These are phyloP conservation scores for Nemania diffusa DNA, from an alignment of 2,329 filamentous ascomycete species.

Conservation along the genomic window DNA sequence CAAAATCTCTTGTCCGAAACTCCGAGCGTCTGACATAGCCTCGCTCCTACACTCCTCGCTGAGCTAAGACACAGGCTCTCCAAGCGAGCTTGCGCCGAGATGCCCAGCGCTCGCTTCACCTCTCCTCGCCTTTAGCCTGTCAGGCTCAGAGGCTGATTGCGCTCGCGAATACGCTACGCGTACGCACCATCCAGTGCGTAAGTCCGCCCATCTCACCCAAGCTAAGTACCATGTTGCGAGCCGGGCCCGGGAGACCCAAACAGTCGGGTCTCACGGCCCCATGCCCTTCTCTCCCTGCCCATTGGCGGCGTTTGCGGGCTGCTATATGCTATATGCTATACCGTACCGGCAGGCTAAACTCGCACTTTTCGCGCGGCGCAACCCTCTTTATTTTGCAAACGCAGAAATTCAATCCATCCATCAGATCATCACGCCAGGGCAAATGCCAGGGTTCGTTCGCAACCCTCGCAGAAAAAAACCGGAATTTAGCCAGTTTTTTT, in stretches of 20 bases:
- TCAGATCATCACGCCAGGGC: neutral
- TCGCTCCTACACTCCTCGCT: neutral
- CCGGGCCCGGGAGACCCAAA: neutral
- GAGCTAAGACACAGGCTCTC: neutral
- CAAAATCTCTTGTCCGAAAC: neutral
- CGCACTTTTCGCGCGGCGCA: neutral
- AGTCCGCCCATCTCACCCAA: too few species aligned
- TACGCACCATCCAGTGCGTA: neutral
- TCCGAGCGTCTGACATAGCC: neutral
- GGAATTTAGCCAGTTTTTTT: neutral
- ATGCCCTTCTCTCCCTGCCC: too few species aligned
- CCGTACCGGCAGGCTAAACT: conserved; percentile 5
- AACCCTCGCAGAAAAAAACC: too few species aligned
- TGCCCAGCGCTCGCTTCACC: neutral
- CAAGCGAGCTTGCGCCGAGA: neutral
- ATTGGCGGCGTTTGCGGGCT: too few species aligned
- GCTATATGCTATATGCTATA: neutral
- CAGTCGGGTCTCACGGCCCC: neutral
- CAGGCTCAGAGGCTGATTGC: neutral
- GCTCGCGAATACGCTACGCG: neutral
- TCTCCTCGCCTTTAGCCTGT: neutral
- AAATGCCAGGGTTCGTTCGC: too few species aligned
- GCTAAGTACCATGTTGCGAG: neutral
- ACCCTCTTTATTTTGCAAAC: neutral
- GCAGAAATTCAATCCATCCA: neutral